Evolutionary conservation across 129 eudicot species (phyloP), one percentile per base, ranked within the genome.

Genomic region (Artemisia argyi): DNA sequence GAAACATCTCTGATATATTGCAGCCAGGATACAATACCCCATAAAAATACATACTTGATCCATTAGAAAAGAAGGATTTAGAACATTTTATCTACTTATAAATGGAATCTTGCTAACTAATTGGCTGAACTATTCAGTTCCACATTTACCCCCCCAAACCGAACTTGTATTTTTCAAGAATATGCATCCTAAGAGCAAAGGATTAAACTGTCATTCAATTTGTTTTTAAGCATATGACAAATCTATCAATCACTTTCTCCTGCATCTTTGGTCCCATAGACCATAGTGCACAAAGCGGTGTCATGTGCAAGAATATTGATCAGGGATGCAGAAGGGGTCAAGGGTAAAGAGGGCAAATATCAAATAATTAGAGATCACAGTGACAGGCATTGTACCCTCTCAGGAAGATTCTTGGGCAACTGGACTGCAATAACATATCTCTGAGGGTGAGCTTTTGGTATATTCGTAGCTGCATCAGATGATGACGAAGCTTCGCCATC

Each of bases 381-480:
- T 66, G 98, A 87, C 59, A 87, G 80, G 79, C 98, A 93, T 57
- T 93, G 96, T 87, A 87, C 96, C 80, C 85, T 80, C 57, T 87
- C 96, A 1, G 98, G 96, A 49, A 93, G 87, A 80, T 73, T 86
- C 78, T 82, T 80, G 67, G 98, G 96, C 81, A 85, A 53, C 9
- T 88, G 82, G 60, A 80, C 71, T 48, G 98, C 96, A 54, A 81
- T 73, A 14, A 93, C 95, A 76, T 87, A 84, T 89, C 95, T 87
- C 64, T 91, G 95, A 1, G 86, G 86, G 63, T 3, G 22, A 8
- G 89, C 74, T 63, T 76, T 92, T 5, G 73, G 89, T 51, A 66
- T 48, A 59, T 61, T 75, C 72, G 89, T 76, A 46, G 82, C 71
- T 47, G 82, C 75, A 68, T 81, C 82, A 5, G 87, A 80, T 20